Base-by-base conservation (phyloP, 2,329 filamentous ascomycete species). In the Fonsecaea monophora region DNA sequence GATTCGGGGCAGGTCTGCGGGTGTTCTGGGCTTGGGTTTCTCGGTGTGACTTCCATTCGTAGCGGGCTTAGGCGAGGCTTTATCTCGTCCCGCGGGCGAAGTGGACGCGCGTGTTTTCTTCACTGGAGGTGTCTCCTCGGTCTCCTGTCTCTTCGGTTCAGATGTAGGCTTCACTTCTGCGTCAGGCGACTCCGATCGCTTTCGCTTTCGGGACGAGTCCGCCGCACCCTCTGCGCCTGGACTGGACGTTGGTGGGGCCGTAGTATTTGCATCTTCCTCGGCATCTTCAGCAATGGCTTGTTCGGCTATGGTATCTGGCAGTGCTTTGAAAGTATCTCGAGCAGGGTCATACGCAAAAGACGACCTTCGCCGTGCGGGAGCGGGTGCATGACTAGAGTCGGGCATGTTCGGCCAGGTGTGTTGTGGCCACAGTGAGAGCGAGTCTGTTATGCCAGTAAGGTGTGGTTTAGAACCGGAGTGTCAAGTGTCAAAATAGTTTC, bases 311-410 rank as follows among this genome's bases (percentile, higher is more conserved):
- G 69, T 67, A 32, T 74, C 72, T 56, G 72, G 73, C 8, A 75
- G 66, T 37, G 70, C 68, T 42, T 72, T 74, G 70, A 75, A 78
- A 40, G 70, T 74, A 67, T 78, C 76, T 68, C 76, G 69, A 35
- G 76, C 76, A 60, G 76, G 76, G 66, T 78, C 76, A 64, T 78
- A 78, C 18, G 71, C 72, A 34, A 73, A 62, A 5, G 72, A 74
- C 9, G 72, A 74, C 10, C 71, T 64, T 55, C 72, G 66, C 62
- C 72, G 53, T 35, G 68, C 40, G 4, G 38, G 35, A 45, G 56
- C 40, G 15, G 56, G 30, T 25, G 25, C 25, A 21, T 12, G 65
- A 25, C 54, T 63, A 48, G 64, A 56, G 18, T 69, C 63, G 12
- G 70, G 53, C 69, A 70, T 70, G 48, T 53, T 60, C 30, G 37